Percentiles rank a stretch among this genome's conserved stretches.
Evolutionary conservation across 2,329 filamentous ascomycete genomes (phyloP).

Genomic region (Orbilia ellipsospora): DNA sequence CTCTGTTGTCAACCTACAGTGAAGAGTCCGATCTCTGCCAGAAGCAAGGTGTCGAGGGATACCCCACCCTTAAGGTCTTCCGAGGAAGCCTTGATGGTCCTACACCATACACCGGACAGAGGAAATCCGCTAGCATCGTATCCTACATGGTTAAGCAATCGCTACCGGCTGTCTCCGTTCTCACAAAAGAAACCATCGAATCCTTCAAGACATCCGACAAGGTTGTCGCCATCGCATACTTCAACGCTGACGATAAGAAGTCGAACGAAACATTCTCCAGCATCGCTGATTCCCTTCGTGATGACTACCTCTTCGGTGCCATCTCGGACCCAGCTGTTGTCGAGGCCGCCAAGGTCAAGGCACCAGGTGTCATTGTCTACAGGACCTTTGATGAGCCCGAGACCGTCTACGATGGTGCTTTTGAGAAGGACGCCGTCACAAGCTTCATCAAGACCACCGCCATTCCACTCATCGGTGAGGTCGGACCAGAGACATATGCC

Average conservation of each 20-base stretch:
- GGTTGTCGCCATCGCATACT: conserved; percentile 91
- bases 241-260: conserved; percentile 80
- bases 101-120: conserved; percentile 84
- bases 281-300: conserved; percentile 80
- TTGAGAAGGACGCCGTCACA: conserved; percentile 81
- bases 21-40: conserved; percentile 92
- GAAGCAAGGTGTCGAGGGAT: conserved; percentile 90
- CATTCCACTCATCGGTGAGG: conserved; percentile 91
- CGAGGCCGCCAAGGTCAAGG: conserved; percentile 87
- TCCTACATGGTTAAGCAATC: conserved; percentile 99
- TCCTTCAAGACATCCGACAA: conserved; percentile 99
- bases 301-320: conserved; percentile 91
- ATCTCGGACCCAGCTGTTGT: conserved; percentile 85
- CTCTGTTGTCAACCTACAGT: conserved; percentile 76
- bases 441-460: conserved; percentile 85
- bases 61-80: conserved; percentile 99
- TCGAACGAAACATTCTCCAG: conserved; percentile 86
- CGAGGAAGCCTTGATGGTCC: conserved; percentile 80
- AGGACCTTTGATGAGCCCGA: conserved; percentile 98
- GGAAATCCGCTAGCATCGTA: conserved; percentile 80
- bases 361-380: conserved; percentile 91
- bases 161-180: conserved; percentile 85
- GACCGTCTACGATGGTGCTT: conserved; percentile 81
- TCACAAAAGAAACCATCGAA: conserved; percentile 83
- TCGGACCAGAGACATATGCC: conserved; percentile 95